Base-by-base conservation (phyloP, 2,329 filamentous ascomycete species). In the Xylaria multiplex region DNA sequence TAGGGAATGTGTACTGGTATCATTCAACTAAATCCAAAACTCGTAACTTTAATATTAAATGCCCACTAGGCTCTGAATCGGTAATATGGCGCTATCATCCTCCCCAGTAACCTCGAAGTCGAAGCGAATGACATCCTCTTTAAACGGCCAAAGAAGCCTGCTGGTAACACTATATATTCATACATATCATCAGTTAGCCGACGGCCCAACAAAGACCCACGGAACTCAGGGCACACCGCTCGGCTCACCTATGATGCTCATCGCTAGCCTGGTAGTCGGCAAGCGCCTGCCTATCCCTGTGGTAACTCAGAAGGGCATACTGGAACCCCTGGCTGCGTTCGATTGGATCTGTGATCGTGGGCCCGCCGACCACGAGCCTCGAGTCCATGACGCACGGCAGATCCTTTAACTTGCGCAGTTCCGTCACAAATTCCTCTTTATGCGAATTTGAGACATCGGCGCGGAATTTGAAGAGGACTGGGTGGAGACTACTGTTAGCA, bases 321-420 rank as follows among this genome's bases (percentile, higher is more conserved):
- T 87, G 78, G 54, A 81, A 86, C 0, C 84, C 84, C 66, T 87
- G 85, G 73, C 84, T 86, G 19, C 81, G 77, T 40, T 83, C 82
- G 8, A 83, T 80, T 0, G 85, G 84, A 24, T 82, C 78, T 0
- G 85, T 87, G 5, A 87, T 78, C 0, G 84, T 85, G 0, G 84
- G 84, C 0, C 85, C 83, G 0, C 85, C 85, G 4, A 86, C 84
- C 0, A 84, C 72, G 0, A 87, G 79, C 1, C 80, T 79, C n/a
- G 81, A 77, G 13, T 81, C 72, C 55, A 84, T 80, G 24, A 87
- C 84, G 46, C 81, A 85, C 0, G 83, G 66, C 2, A 87, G 75
- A 2, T 72, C 61, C 49, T 83, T 84, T n/a, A 87, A 78, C 0
- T 79, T 80, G 65, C 82, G 84, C 6, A 86, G 76, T 64, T 86